Percentiles rank a stretch among this genome's conserved stretches.
Conservation (phyloP, 192 early-diverging fungal species). For the Backusella psychrophila region DNA sequence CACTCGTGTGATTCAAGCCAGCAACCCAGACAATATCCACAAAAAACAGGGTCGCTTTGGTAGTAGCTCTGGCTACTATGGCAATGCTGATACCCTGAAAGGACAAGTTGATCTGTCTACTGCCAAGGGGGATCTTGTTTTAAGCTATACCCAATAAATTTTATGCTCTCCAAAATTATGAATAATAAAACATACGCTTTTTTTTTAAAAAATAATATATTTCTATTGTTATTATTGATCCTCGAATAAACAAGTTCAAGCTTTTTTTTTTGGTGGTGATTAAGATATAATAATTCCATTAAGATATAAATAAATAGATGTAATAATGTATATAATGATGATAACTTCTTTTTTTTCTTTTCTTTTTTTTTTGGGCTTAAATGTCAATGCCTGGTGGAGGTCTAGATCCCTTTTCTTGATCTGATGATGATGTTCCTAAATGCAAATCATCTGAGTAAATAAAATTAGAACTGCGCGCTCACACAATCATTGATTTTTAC, state of each 20-base stretch:
- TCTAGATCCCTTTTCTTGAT: slow-evolving; percentile 9
- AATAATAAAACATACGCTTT: background rate
- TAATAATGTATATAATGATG: background rate
- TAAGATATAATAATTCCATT: background rate
- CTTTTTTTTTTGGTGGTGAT: background rate
- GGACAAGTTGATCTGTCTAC: background rate
- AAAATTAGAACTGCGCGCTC: background rate
- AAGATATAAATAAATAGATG: background rate
- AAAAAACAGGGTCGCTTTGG: background rate
- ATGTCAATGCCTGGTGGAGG: slow-evolving; percentile 7
- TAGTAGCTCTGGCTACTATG: background rate
- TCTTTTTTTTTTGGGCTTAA: background rate
- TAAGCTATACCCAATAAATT: background rate
- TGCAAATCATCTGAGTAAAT: background rate
- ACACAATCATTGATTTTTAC: background rate
- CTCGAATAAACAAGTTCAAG: too few relatives aligned
- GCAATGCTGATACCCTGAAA: background rate
- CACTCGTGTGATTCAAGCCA: background rate
- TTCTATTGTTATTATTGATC: background rate
- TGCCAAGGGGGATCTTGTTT: background rate
- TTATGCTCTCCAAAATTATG: background rate
- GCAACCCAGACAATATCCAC: background rate
- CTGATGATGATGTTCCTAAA: background rate
- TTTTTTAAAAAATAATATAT: background rate
- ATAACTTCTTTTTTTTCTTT: background rate